Percentiles rank a stretch among this genome's conserved stretches.
These are phyloP conservation scores for Pseudoscleropodium purum DNA, from an alignment of 225 moss, liverwort and hornwort genomes.

Conservation along the genomic window DNA sequence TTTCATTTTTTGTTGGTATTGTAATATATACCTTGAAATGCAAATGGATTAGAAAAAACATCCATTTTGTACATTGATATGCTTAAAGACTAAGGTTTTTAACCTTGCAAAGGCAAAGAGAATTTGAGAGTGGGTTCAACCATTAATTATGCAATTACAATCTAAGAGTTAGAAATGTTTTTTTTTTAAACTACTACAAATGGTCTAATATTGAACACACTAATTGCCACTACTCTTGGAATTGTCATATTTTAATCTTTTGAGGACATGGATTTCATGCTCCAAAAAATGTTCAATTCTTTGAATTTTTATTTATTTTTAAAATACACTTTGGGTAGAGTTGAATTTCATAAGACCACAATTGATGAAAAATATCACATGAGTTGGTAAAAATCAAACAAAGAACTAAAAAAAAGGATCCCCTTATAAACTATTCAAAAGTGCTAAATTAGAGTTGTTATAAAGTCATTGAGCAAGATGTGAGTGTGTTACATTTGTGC, in stretches of 20 bases:
- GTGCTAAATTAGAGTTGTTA: neutral
- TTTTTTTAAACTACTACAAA: neutral
- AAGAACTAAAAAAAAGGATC: neutral
- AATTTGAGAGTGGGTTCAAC: neutral
- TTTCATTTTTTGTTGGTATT: neutral
- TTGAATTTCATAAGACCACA: neutral
- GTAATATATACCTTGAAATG: neutral
- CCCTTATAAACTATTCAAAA: neutral
- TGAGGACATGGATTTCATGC: neutral
- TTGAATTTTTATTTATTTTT: neutral
- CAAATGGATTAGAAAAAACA: neutral
- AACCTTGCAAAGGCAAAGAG: neutral
- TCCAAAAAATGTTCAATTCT: neutral
- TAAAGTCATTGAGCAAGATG: neutral
- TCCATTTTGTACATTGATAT: neutral
- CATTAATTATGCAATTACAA: neutral
- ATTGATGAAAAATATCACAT: neutral
- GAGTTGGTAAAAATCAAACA: neutral
- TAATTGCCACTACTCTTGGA: neutral
- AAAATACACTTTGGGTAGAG: neutral
- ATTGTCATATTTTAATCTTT: neutral
- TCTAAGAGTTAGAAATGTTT: neutral
- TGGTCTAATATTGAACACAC: neutral
- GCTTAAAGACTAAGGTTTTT: neutral
- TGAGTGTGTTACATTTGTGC: neutral